Base-by-base conservation (phyloP, 257 asterid species). In the Solanum arcanum region DNA sequence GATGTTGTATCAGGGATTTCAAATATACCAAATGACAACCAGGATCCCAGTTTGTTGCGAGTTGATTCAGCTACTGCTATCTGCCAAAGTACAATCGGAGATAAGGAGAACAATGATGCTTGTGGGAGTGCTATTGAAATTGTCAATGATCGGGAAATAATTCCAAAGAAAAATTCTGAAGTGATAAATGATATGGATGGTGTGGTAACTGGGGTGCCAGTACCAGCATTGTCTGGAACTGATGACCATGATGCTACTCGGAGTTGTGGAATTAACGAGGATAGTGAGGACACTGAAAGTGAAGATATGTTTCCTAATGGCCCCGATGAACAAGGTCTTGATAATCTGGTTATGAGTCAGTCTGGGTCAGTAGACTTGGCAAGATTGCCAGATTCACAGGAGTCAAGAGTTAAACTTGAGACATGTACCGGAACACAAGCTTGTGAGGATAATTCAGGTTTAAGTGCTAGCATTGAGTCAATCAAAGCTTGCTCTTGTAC, bases 401-500 rank as follows among this genome's bases (percentile, higher is more conserved):
- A 96, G 87, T 96, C 98, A 10, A 89, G 86, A 75, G 92, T 92
- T 56, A 95, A 89, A 46, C 59, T 83, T 11, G 97, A 94, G 64
- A 90, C 90, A 85, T 90, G 91, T 87, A 60, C 91, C 37, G 91
- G 92, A 88, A 64, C 60, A 69, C 91, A 89, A 86, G 82, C 88
- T 75, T 89, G 25, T 83, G 92, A 90, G 69, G 92, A 83, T 64
- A 89, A 91, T 89, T 88, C 89, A 72, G 66, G 84, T 87, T 86
- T 85, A 69, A 88, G 82, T 86, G 87, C 56, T n/a, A 91, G 87
- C 42, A 78, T 85, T 33, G 94, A 94, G 56, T 89, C 93, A 15
- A 92, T 94, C 86, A 93, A 88, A 87, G 35, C 91, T 69, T 96
- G 98, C 87, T 89, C 97, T 12, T 96, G 98, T 78, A 91, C 97